Evolutionary conservation across 306 rosid species (phyloP).

Genomic region (Lathyrus aphaca): DNA sequence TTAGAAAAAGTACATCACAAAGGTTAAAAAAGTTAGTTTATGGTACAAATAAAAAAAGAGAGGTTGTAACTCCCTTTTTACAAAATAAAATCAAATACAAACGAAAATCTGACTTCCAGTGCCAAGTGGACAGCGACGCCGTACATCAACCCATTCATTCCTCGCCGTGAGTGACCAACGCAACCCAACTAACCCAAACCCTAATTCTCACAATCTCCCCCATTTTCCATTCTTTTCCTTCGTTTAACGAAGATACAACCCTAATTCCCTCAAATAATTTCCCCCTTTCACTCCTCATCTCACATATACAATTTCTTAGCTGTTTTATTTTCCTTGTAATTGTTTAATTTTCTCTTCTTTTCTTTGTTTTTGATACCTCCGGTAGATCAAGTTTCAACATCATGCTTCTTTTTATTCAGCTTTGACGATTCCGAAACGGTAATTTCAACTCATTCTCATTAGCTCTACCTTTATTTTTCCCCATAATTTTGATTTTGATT

Average conservation of each 20-base stretch:
- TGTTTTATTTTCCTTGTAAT: not conserved
- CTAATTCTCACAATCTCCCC: slow-evolving; percentile 48
- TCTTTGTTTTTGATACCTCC: not conserved
- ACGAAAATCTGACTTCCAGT: slow-evolving; percentile 37
- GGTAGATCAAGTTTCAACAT: slow-evolving; percentile 43
- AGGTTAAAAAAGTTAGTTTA: too few species aligned
- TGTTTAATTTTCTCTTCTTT: too few species aligned
- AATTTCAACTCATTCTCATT: slow-evolving; percentile 26
- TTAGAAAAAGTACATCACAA: too few species aligned
- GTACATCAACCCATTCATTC: slow-evolving; percentile 53
- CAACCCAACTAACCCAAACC: slow-evolving; percentile 43
- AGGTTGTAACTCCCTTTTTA: not conserved
- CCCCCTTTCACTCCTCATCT: slow-evolving; percentile 13
- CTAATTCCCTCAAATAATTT: not conserved
- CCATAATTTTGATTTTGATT: slow-evolving; percentile 20
- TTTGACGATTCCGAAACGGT: slow-evolving; percentile 36
- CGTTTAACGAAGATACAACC: not conserved
- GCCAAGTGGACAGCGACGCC: slow-evolving; percentile 54
- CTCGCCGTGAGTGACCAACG: slow-evolving; percentile 32
- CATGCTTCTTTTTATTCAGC: slow-evolving; percentile 19
- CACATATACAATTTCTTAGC: not conserved
- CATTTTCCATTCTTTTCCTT: slow-evolving; percentile 28
- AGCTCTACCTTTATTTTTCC: not conserved
- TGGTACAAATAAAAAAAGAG: not conserved
- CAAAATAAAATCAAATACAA: not conserved